These are phyloP conservation scores for Fraxinus dipetala DNA, from an alignment of 305 asterid species.

Conservation along the genomic window DNA sequence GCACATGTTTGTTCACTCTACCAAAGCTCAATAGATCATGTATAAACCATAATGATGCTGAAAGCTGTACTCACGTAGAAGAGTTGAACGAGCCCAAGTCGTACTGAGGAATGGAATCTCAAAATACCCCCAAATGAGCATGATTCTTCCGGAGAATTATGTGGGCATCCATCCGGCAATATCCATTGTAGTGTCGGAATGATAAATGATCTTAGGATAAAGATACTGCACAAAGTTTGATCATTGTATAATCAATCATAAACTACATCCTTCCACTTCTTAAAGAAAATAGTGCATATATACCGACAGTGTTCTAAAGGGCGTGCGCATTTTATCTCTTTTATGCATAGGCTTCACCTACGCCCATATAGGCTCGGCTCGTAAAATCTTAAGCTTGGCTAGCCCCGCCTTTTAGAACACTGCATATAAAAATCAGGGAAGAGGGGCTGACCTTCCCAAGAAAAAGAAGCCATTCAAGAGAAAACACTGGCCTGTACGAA, in stretches of 20 bases:
- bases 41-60: neutral
- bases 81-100: conserved; percentile 65
- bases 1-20: neutral
- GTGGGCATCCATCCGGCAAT: conserved; percentile 62
- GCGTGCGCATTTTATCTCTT: no score
- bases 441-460: conserved; percentile 69
- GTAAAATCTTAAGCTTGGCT: neutral
- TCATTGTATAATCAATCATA: conserved; percentile 5
- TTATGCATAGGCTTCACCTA: neutral
- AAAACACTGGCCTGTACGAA: conserved; percentile 90
- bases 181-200: conserved; percentile 69
- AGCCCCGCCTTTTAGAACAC: no score
- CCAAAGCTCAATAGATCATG: conserved; percentile 11
- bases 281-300: neutral
- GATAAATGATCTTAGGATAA: conserved; percentile 62
- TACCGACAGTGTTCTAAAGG: neutral
- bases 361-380: no score
- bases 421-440: neutral
- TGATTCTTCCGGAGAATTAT: conserved; percentile 33
- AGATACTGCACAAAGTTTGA: conserved; percentile 60
- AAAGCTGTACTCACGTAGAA: conserved; percentile 66
- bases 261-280: conserved; percentile 2
- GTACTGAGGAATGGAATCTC: conserved; percentile 66
- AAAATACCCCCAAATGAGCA: conserved; percentile 51
- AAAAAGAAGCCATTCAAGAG: conserved; percentile 86